Conservation (phyloP, 495 filamentous ascomycete genomes). For the Platismatia glauca region DNA sequence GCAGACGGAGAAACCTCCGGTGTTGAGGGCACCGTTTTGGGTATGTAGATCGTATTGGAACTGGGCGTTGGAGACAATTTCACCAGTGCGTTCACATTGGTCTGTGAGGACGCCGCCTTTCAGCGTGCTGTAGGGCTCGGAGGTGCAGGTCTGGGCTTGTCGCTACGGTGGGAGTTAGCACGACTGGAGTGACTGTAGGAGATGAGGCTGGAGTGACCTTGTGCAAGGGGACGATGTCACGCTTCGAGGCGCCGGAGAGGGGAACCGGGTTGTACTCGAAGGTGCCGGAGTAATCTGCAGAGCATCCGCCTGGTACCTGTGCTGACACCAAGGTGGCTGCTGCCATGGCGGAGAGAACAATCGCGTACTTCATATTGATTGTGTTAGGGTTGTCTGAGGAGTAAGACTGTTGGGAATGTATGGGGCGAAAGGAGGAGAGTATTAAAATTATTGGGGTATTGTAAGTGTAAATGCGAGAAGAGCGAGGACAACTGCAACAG, state of each 20-base stretch:
- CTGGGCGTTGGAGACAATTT: conserved; percentile 65
- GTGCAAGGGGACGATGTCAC: conserved; percentile 17
- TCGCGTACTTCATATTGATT: conserved; percentile 14
- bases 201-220: conserved; percentile 6
- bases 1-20: conserved; percentile 58
- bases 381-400: background rate
- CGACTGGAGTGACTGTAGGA: background rate
- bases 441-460: background rate
- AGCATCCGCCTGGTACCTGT: conserved; percentile 24
- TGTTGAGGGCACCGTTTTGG: conserved; percentile 59
- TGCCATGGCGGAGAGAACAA: conserved; percentile 11
- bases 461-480: background rate
- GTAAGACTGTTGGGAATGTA: background rate
- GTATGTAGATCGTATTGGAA: conserved; percentile 68
- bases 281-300: conserved; percentile 31
- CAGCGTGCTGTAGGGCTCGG: conserved; percentile 35
- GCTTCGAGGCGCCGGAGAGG: conserved; percentile 21
- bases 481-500: background rate
- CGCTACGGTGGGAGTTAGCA: conserved; percentile 7
- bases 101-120: conserved; percentile 51
- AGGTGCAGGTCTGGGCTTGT: conserved; percentile 6
- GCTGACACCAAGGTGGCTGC: conserved; percentile 3
- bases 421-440: too few species aligned
- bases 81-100: conserved; percentile 50
- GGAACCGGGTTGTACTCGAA: conserved; percentile 29